Percentiles rank a stretch among this genome's conserved stretches.
These are phyloP conservation scores for Pseudonitzschia multistriata DNA, from an alignment of 108 stramenopile genomes.

Conservation along the genomic window DNA sequence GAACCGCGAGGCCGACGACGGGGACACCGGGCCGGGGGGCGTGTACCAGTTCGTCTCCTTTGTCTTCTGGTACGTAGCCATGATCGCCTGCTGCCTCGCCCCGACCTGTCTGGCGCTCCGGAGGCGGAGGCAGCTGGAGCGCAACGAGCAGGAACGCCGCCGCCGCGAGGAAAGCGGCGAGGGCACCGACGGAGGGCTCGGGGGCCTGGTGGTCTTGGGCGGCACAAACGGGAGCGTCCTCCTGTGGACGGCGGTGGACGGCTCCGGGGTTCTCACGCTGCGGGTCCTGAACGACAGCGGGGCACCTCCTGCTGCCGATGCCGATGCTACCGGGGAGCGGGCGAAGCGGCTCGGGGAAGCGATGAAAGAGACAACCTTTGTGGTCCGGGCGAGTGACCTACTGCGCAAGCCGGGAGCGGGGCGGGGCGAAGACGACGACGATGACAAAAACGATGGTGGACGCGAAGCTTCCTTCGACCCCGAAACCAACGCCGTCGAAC, in stretches of 20 bases:
- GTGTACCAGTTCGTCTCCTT: constrained; percentile 67
- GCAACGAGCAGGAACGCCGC: too few relatives aligned
- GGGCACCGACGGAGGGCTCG: too few relatives aligned
- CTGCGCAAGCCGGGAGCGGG: too few relatives aligned
- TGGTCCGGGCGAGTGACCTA: constrained; percentile 13
- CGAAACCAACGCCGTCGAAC: too few relatives aligned
- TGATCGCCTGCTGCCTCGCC: constrained; percentile 68
- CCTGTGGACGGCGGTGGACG: too few relatives aligned
- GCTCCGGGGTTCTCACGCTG: too few relatives aligned
- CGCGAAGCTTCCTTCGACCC: too few relatives aligned
- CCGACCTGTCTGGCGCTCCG: constrained; percentile 70
- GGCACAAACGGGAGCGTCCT: too few relatives aligned
- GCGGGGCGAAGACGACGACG: background rate
- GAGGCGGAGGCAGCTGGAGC: constrained; percentile 37
- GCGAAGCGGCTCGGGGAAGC: constrained; percentile 21
- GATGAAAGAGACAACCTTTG: constrained; percentile 38
- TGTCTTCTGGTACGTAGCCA: constrained; percentile 62
- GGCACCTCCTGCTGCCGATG: too few relatives aligned
- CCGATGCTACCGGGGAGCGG: constrained; percentile 13
- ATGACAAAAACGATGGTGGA: background rate
- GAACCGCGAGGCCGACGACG: background rate
- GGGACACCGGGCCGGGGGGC: constrained; percentile 24
- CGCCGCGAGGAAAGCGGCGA: too few relatives aligned
- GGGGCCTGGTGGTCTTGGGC: too few relatives aligned
- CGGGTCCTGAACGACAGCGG: too few relatives aligned